phyloP scores from a whole-genome alignment of 2,329 filamentous ascomycete species.

The Venturia aucupariae region DNA sequence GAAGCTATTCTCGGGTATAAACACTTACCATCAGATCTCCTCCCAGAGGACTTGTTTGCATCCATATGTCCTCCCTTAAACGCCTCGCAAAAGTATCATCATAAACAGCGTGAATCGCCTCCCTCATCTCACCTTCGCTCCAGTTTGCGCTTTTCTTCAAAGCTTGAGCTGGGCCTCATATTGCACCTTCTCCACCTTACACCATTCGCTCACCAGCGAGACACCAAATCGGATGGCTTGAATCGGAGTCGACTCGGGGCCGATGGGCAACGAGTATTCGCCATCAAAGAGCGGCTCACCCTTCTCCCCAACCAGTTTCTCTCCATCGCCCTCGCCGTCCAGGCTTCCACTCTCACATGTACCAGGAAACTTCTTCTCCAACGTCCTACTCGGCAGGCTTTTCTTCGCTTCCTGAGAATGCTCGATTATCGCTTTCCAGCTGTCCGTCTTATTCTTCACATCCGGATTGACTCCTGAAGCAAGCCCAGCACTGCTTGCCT shows the following conservation, averaged over 20 bases:
- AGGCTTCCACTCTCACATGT: constrained; percentile 18
- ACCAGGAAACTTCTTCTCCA: constrained; percentile 22
- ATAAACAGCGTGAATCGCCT: background rate
- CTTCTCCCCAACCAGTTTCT: constrained; percentile 27
- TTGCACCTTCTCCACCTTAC: constrained; percentile 17
- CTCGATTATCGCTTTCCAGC: background rate
- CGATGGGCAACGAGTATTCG: constrained; percentile 33
- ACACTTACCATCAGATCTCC: background rate
- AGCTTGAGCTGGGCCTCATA: constrained; percentile 14
- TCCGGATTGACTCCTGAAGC: background rate
- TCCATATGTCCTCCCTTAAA: background rate
- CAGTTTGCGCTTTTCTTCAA: background rate
- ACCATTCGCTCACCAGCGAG: constrained; percentile 35
- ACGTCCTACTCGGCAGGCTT: constrained; percentile 29
- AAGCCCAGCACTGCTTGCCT: background rate
- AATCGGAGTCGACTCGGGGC: constrained; percentile 32
- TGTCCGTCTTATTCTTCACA: background rate
- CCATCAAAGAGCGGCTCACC: constrained; percentile 26
- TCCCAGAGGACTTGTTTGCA: background rate
- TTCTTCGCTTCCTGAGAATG: constrained; percentile 4
- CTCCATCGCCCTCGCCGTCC: constrained; percentile 13
- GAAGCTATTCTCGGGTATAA: constrained; percentile 3
- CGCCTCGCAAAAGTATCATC: constrained; percentile 3
- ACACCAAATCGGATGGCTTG: constrained; percentile 36
- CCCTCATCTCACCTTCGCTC: background rate